A percentile compares a stretch with the other conserved stretches of the same genome.
Conservation (phyloP, 306 rosid genomes). For the Trifolium dubium region DNA sequence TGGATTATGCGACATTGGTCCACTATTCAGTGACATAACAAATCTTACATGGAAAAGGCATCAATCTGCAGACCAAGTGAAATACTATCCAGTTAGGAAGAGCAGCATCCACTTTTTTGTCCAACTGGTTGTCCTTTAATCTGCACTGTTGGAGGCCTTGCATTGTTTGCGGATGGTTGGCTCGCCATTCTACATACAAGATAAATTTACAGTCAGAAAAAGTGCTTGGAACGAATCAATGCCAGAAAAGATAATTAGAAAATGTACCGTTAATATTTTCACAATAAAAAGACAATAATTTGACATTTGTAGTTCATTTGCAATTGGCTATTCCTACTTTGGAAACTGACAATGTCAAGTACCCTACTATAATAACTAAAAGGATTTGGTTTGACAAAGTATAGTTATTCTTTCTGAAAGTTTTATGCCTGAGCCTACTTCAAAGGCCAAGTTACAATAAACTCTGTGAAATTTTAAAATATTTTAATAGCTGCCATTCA, state of each 20-base stretch:
- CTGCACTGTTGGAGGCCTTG: constrained; percentile 63
- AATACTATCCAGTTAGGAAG: constrained; percentile 45
- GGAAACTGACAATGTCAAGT: background rate
- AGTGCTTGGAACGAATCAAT: background rate
- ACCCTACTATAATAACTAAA: background rate
- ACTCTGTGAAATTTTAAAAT: background rate
- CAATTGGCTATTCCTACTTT: background rate
- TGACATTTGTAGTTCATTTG: background rate
- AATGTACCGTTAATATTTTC: background rate
- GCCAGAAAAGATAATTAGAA: background rate
- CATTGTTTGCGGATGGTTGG: constrained; percentile 47
- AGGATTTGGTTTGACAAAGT: background rate
- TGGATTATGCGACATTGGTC: constrained; percentile 43
- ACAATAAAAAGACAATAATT: background rate
- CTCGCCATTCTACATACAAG: constrained; percentile 57
- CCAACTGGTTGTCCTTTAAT: constrained; percentile 64
- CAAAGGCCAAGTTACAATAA: constrained; percentile 11
- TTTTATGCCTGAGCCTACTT: constrained; percentile 3
- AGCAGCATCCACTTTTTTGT: constrained; percentile 60
- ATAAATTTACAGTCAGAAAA: constrained; percentile 26
- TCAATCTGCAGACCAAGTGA: constrained; percentile 36
- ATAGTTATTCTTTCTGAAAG: background rate
- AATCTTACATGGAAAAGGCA: constrained; percentile 39
- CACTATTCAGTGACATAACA: constrained; percentile 44
- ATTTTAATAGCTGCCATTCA: constrained; percentile 4